Evolutionary conservation across 306 rosid species (phyloP).

Genomic region (Medicago lupulina): DNA sequence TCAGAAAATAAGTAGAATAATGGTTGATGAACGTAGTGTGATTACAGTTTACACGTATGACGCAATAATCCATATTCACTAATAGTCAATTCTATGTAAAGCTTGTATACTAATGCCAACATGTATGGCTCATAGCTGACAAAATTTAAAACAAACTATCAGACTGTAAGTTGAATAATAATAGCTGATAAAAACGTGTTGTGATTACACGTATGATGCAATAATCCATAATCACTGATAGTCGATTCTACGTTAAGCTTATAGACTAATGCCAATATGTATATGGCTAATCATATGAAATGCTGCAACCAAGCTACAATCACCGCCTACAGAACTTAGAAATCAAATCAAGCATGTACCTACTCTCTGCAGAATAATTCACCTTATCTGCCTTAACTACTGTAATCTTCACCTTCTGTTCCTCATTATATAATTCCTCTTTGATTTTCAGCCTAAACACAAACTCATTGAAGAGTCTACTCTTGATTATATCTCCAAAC

Average conservation of each 20-base stretch:
- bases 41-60: constrained; percentile 14
- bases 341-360: constrained; percentile 68
- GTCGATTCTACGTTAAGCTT: constrained; percentile 1
- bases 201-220: constrained; percentile 11
- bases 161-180: neutral
- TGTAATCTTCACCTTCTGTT: constrained; percentile 86
- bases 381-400: constrained; percentile 86
- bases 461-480: constrained; percentile 69
- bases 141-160: constrained; percentile 27
- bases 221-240: constrained; percentile 4
- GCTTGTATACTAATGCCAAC: constrained; percentile 13
- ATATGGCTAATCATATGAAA: constrained; percentile 6
- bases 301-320: constrained; percentile 28
- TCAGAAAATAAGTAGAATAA: constrained; percentile 9
- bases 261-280: constrained; percentile 16
- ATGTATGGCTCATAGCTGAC: constrained; percentile 32
- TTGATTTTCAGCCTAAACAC: constrained; percentile 84
- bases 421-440: constrained; percentile 86
- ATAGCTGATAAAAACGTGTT: neutral
- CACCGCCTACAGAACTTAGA: constrained; percentile 58
- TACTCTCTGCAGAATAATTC: constrained; percentile 74
- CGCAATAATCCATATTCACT: constrained; percentile 4
- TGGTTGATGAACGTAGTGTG: constrained; percentile 6
- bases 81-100: constrained; percentile 11
- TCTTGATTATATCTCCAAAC: constrained; percentile 71